A percentile compares a stretch with the other conserved stretches of the same genome.
phyloP scores from a whole-genome alignment of 2,329 filamentous ascomycete genomes.

The Aspergillaceae sp. region DNA sequence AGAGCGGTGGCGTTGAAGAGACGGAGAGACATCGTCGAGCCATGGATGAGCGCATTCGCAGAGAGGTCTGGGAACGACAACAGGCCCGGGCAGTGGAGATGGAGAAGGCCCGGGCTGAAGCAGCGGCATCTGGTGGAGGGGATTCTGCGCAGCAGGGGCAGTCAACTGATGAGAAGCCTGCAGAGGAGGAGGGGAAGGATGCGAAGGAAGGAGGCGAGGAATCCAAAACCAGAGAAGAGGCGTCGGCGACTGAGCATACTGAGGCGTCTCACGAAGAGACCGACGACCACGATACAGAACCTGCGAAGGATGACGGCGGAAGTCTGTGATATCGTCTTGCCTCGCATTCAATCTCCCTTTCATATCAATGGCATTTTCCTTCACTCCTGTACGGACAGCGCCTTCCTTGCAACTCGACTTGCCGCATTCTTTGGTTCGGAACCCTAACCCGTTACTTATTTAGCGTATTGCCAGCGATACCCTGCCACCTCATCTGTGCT shows the following conservation, averaged over 20 bases:
- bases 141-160: constrained; percentile 3
- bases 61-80: constrained; percentile 57
- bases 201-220: constrained; percentile 4
- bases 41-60: constrained; percentile 78
- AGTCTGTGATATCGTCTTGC: not conserved
- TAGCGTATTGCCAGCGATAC: too few relatives aligned
- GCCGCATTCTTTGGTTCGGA: too few relatives aligned
- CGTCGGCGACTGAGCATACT: not conserved
- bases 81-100: constrained; percentile 45
- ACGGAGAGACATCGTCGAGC: constrained; percentile 73
- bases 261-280: constrained; percentile 1
- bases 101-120: constrained; percentile 26
- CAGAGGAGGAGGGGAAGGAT: constrained; percentile 4
- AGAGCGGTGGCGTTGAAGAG: constrained; percentile 91
- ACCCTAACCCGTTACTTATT: too few relatives aligned
- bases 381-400: too few relatives aligned
- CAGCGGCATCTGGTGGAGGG: constrained; percentile 21
- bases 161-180: constrained; percentile 6
- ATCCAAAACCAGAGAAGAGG: constrained; percentile 3
- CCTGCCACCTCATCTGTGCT: too few relatives aligned
- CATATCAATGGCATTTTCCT: too few relatives aligned
- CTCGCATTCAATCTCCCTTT: not conserved
- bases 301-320: not conserved
- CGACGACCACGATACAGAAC: constrained; percentile 2
- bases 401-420: too few relatives aligned